These are phyloP conservation scores for Arthrobotrys megalospora DNA, from an alignment of 2,329 filamentous ascomycete genomes.

Conservation along the genomic window DNA sequence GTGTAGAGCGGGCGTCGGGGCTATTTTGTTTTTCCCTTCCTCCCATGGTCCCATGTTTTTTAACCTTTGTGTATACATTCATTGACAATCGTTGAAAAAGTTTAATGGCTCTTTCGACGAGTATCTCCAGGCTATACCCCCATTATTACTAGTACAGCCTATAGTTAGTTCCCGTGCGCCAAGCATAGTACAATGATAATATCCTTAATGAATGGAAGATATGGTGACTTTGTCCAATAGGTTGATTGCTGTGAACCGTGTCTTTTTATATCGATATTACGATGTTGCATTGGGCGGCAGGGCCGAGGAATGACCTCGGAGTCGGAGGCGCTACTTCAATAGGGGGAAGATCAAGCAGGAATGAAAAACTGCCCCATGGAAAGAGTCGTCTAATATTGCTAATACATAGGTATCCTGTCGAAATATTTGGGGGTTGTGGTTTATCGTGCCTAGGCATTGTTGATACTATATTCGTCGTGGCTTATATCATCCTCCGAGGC, in stretches of 20 bases:
- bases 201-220: slow-evolving; percentile 31
- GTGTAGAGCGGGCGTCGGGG: slow-evolving; percentile 19
- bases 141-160: slow-evolving; percentile 41
- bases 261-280: slow-evolving; percentile 26
- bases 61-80: background rate
- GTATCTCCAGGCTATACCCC: slow-evolving; percentile 23
- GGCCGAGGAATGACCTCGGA: slow-evolving; percentile 29
- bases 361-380: background rate
- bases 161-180: slow-evolving; percentile 34
- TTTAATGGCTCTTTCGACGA: slow-evolving; percentile 11
- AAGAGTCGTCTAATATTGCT: background rate
- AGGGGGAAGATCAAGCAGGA: background rate
- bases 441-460: background rate
- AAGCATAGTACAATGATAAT: slow-evolving; percentile 34
- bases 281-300: slow-evolving; percentile 39
- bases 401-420: slow-evolving; percentile 3
- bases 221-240: slow-evolving; percentile 32
- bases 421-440: slow-evolving; percentile 11
- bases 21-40: slow-evolving; percentile 1
- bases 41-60: slow-evolving; percentile 7
- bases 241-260: slow-evolving; percentile 12
- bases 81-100: slow-evolving; percentile 2
- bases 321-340: slow-evolving; percentile 10
- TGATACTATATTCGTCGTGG: slow-evolving; percentile 37
- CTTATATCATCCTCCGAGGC: slow-evolving; percentile 17